Evolutionary conservation across 164 flowering plant species (phyloP), one percentile per base, ranked within the genome.

Genomic region (Vitis vinifera): DNA sequence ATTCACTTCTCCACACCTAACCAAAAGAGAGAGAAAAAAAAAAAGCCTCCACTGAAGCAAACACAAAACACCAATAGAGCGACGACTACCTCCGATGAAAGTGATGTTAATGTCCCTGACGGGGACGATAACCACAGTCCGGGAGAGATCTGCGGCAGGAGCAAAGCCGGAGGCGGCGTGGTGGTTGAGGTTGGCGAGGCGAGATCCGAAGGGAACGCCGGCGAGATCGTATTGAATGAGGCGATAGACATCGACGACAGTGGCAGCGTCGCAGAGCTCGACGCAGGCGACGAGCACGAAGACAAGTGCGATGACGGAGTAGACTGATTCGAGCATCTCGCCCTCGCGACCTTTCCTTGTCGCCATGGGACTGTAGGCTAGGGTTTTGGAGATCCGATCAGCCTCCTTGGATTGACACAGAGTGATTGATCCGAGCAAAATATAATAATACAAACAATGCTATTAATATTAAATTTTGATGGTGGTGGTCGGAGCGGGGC

Each of bases 161-260:
- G 44, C 44, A 37, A 37, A 37, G 4, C 44, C 44, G 55, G 95
- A 90, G 10, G 79, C 83, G 23, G 95, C 99, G 74, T 91, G 98
- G 79, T 91, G 97, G 47, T 93, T 96, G 73, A 96, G 86, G 19
- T 72, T 67, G 17, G 98, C 89, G 37, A 86, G 73, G 8, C 99
- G 94, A 59, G 99, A 96, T 83, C 99, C 99, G 63, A 86, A 90
- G 0, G 97, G 97, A 10, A 72, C 87, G n/a, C 98, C 97, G 69
- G 91, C 75, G 76, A 96, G 77, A 78, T 96, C 98, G 79, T 91
- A 96, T 80, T 96, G 99, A 52, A 93, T 94, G 14, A 96, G 90
- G 14, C 99, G 89, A 81, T 91, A 96, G 58, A 96, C 98, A 72
- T 93, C 98, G 61, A 93, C 88, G 71, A 83, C 97, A n/a, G 97